Evolutionary conservation across 2,329 filamentous ascomycete species (phyloP).

Genomic region (Dissoconium aciculare): DNA sequence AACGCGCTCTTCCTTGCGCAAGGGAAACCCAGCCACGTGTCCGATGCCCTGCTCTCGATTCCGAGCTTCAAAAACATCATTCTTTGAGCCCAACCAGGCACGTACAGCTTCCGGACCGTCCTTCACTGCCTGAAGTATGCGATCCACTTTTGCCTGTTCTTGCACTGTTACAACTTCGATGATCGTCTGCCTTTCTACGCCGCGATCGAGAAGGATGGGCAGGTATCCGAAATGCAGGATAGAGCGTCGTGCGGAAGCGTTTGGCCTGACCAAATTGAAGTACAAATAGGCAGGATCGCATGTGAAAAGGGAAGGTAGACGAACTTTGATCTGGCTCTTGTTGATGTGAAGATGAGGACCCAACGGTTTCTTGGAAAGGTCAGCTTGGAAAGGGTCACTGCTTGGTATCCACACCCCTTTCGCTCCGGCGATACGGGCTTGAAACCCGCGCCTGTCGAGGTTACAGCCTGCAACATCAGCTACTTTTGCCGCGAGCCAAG

Average conservation of each 20-base stretch:
- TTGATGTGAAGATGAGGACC: slow-evolving; percentile 37
- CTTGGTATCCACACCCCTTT: slow-evolving; percentile 58
- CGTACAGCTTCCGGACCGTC: slow-evolving; percentile 34
- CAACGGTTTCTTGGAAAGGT: slow-evolving; percentile 3
- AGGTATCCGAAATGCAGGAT: slow-evolving; percentile 54
- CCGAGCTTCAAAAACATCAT: slow-evolving; percentile 25
- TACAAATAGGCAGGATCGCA: slow-evolving; percentile 30
- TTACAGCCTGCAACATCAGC: slow-evolving; percentile 36
- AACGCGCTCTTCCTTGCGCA: slow-evolving; percentile 36
- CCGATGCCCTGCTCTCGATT: slow-evolving; percentile 18
- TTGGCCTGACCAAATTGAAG: slow-evolving; percentile 44
- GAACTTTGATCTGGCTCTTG: slow-evolving; percentile 51
- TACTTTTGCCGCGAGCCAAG: slow-evolving; percentile 41
- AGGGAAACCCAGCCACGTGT: slow-evolving; percentile 39
- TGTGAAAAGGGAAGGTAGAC: slow-evolving; percentile 5
- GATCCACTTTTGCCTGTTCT: slow-evolving; percentile 38
- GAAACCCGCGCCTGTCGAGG: slow-evolving; percentile 48
- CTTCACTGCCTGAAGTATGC: slow-evolving; percentile 25
- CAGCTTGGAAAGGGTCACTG: background rate
- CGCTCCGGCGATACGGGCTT: slow-evolving; percentile 55
- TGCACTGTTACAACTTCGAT: slow-evolving; percentile 35
- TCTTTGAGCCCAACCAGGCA: slow-evolving; percentile 38
- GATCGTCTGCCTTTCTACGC: slow-evolving; percentile 34
- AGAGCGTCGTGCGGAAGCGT: slow-evolving; percentile 36
- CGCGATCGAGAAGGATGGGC: slow-evolving; percentile 48